Percentiles rank a stretch among this genome's conserved stretches.
phyloP scores from a whole-genome alignment of 1,139 yeast genomes.

The Trichomonascaceae sp. region DNA sequence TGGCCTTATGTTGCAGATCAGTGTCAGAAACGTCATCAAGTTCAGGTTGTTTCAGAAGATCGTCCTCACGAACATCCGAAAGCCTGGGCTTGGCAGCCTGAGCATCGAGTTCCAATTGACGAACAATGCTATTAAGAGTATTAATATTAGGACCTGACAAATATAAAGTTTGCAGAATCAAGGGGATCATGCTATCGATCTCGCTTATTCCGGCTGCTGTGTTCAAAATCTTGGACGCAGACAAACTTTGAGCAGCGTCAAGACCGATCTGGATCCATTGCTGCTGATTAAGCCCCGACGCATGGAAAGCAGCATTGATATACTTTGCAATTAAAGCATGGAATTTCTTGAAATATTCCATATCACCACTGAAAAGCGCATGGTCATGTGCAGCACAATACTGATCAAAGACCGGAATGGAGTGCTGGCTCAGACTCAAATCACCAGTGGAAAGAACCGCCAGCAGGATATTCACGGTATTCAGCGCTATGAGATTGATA shows the following conservation, averaged over 20 bases:
- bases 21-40: background rate
- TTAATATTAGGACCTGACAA: conserved; percentile 13
- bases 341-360: conserved; percentile 50
- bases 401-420: conserved; percentile 40
- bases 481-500: conserved; percentile 69
- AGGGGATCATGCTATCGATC: conserved; percentile 39
- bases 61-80: conserved; percentile 3
- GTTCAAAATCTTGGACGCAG: conserved; percentile 41
- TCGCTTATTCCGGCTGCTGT: conserved; percentile 37
- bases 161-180: conserved; percentile 31
- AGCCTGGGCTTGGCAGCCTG: background rate
- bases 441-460: conserved; percentile 47
- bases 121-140: conserved; percentile 1
- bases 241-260: conserved; percentile 41
- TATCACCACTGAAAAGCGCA: conserved; percentile 67
- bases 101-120: conserved; percentile 1
- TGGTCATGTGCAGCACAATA: conserved; percentile 64
- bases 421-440: conserved; percentile 48
- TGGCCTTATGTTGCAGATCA: background rate
- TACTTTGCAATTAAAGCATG: conserved; percentile 33
- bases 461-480: conserved; percentile 36
- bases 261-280: conserved; percentile 49
- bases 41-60: background rate
- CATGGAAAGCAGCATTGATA: conserved; percentile 16
- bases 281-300: conserved; percentile 34